Evolutionary conservation across 2,329 filamentous ascomycete species (phyloP), one percentile per base, ranked within the genome.

Genomic region (Trichoderma sp.): DNA sequence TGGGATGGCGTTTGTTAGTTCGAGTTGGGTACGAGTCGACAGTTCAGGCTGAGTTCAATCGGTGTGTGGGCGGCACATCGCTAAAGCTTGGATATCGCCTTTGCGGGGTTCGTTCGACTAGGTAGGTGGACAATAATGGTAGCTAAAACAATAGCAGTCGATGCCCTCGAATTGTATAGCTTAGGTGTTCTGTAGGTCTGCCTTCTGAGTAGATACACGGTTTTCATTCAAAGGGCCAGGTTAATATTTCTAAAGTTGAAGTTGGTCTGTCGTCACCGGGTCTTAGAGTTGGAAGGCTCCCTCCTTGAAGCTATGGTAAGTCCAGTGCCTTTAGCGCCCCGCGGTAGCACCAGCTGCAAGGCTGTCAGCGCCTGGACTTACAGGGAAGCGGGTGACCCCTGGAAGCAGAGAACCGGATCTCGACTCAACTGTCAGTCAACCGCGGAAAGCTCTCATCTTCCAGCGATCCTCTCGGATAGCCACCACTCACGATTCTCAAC

Each of bases 11-110:
- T 34, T 24, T n/a, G 28, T 52, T 39, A 39, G 34, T 39, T 39
- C 34, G 12, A 52, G 50, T 45, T 47, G 28, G 43, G 43, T 39
- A 47, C 30, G 10, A 10, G 30, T 34, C 30, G 30, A 9, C 34
- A 14, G 34, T 39, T 39, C 34, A 39, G 34, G 34, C 34, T 39
- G 34, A 39, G 34, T 34, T 30, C 28, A 30, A 34, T 43, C 34
- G 41, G 17, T 5, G 15, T 56, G 41, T 56, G 26, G 44, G 30
- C 34, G 43, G 47, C 34, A 51, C 47, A 60, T 51, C 57, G 57
- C 57, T 60, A 60, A 60, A 60, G 45, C 45, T 60, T 44, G 47
- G 24, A 62, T 62, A 62, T 62, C 48, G 48, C 51, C 24, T 43
- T 52, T 41, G 58, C 58, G 58, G 48, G 58, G 58, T 51, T 48